Percentiles rank a stretch among this genome's conserved stretches.
Conservation (phyloP, 257 asterid genomes). For the Solanum ossicruentum region DNA sequence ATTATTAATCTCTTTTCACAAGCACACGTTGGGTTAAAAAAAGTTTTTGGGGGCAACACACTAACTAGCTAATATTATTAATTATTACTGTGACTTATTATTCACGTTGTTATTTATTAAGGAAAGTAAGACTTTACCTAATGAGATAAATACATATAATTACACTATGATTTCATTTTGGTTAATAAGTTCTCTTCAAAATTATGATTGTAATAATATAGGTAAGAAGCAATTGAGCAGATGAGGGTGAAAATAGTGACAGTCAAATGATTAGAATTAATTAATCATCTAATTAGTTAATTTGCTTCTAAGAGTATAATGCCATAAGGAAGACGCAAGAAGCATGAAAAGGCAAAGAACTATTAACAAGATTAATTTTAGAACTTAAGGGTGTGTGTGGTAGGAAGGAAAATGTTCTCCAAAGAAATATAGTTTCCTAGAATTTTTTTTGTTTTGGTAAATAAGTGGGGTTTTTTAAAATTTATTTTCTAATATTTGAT, state of each 20-base stretch:
- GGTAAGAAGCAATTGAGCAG: slow-evolving; percentile 7
- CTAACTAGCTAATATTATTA: not conserved
- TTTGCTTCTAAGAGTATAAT: not conserved
- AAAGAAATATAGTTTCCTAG: no score
- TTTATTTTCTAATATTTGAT: no score
- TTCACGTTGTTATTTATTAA: slow-evolving; percentile 1
- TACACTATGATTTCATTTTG: slow-evolving; percentile 22
- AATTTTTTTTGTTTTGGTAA: no score
- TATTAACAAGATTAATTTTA: not conserved
- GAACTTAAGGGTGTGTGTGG: no score
- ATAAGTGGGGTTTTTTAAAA: no score
- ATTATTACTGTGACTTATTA: not conserved
- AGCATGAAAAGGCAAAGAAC: not conserved
- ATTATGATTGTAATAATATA: slow-evolving; percentile 6
- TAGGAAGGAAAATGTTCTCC: no score
- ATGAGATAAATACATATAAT: not conserved
- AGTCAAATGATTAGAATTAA: slow-evolving; percentile 5
- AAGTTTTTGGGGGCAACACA: not conserved
- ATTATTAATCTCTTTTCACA: not conserved
- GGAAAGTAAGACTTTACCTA: slow-evolving; percentile 16
- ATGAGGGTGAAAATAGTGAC: not conserved
- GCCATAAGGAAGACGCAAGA: slow-evolving; percentile 6
- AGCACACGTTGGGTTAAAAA: slow-evolving; percentile 2
- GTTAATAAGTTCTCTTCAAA: slow-evolving; percentile 36
- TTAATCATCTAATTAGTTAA: not conserved